These are phyloP conservation scores for Spongiforma sp. DNA, from an alignment of 1,284 basidiomycete genomes.

Conservation along the genomic window DNA sequence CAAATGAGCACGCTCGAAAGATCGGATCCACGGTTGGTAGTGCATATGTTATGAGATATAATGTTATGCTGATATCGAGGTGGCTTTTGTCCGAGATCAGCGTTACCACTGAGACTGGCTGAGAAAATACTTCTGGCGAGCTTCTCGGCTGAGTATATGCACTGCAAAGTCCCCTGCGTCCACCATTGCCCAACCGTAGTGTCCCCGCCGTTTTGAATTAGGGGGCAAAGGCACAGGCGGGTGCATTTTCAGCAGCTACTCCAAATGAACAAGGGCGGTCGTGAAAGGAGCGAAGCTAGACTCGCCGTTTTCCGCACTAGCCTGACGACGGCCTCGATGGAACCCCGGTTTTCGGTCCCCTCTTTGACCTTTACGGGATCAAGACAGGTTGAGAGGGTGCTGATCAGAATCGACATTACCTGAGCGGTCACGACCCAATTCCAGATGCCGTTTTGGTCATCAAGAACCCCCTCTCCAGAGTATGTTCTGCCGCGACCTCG, in stretches of 20 bases:
- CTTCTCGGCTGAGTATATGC: slow-evolving; percentile 68
- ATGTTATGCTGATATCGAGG: neutral
- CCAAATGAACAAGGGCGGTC: slow-evolving; percentile 9
- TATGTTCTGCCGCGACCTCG: slow-evolving; percentile 69
- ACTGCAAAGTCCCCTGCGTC: slow-evolving; percentile 80
- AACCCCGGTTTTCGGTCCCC: slow-evolving; percentile 77
- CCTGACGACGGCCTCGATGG: slow-evolving; percentile 73
- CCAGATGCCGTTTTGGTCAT: slow-evolving; percentile 65
- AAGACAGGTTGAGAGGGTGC: neutral
- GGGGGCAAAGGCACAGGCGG: slow-evolving; percentile 65
- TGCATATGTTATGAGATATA: too few species aligned
- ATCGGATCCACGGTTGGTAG: too few species aligned
- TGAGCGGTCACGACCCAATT: slow-evolving; percentile 76
- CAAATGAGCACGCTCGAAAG: too few species aligned
- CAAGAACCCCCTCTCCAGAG: slow-evolving; percentile 61
- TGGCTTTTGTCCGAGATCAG: neutral
- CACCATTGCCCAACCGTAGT: slow-evolving; percentile 81
- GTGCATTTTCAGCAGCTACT: slow-evolving; percentile 54
- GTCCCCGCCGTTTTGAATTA: slow-evolving; percentile 60
- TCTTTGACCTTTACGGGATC: slow-evolving; percentile 65
- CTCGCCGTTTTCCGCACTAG: slow-evolving; percentile 68
- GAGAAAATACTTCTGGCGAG: slow-evolving; percentile 67
- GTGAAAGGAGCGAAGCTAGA: slow-evolving; percentile 10
- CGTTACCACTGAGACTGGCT: slow-evolving; percentile 40
- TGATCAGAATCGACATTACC: slow-evolving; percentile 41